These are phyloP conservation scores for Macrocybe gigantea DNA, from an alignment of 768 basidiomycete species.

Conservation along the genomic window DNA sequence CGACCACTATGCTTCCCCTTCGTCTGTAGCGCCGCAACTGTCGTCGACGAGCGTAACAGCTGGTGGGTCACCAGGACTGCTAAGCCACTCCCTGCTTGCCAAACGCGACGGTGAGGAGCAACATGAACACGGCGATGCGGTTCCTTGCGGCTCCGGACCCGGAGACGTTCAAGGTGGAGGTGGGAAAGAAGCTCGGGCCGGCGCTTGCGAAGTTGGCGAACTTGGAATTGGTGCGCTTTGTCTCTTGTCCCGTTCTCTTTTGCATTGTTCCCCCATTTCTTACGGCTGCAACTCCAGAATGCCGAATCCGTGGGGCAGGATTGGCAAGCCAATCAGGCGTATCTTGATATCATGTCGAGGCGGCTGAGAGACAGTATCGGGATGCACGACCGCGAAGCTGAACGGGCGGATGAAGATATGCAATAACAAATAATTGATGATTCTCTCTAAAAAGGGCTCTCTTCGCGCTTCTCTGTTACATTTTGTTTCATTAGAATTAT, in stretches of 20 bases:
- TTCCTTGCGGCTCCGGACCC: conserved; percentile 52
- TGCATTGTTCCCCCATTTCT: not conserved
- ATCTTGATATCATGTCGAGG: conserved; percentile 72
- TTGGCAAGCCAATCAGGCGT: conserved; percentile 61
- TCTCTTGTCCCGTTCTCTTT: too few species aligned
- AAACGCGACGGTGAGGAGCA: conserved; percentile 19
- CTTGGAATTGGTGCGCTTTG: conserved; percentile 16
- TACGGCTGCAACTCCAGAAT: conserved; percentile 21
- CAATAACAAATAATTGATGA: too few species aligned
- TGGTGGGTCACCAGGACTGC: too few species aligned
- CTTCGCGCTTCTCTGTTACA: too few species aligned
- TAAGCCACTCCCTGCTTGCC: too few species aligned
- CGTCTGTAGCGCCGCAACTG: conserved; percentile 2
- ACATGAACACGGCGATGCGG: conserved; percentile 43
- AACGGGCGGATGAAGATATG: too few species aligned
- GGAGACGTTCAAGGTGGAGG: conserved; percentile 53
- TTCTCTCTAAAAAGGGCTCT: too few species aligned
- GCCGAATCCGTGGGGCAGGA: conserved; percentile 41
- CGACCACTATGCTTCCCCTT: conserved; percentile 46
- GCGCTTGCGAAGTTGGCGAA: conserved; percentile 47
- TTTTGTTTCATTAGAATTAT: too few species aligned
- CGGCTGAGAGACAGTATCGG: conserved; percentile 62
- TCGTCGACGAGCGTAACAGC: too few species aligned
- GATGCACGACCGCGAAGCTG: conserved; percentile 31
- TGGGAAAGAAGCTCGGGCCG: conserved; percentile 47